Evolutionary conservation across 805 yeast genomes (phyloP), one percentile per base, ranked within the genome.

Genomic region (Pichia kluyveri): DNA sequence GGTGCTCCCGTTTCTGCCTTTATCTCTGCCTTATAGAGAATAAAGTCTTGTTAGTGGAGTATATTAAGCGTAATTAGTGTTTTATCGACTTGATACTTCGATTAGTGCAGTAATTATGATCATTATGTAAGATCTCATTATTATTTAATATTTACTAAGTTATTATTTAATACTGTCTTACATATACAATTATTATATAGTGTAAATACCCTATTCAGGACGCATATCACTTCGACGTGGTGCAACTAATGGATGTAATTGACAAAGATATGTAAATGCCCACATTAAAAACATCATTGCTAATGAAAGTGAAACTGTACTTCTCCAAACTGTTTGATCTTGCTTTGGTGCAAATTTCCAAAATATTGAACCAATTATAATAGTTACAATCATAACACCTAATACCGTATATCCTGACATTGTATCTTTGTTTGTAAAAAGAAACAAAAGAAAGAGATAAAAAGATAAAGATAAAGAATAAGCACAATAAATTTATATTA

Each of bases 141-240:
- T 15, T 34, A 14, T 9, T 15, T 15, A 34, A 10, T 34, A 34
- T 87, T 83, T 75, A 65, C 71, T 10, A 30, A 7, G 8, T 10
- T 34, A 14, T 12, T 34, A 14, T 7, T 34, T 56, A 42, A 51
- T 46, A 34, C 37, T 34, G 37, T 34, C 37, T 17, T 27, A 5
- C 6, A 10, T 28, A 43, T 27, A 43, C 26, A 38, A 11, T 38
- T 38, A 38, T 28, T 43, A 26, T 10, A 30, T 30, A 30, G 4
- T 4, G 32, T 9, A 10, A 30, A 30, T 19, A 19, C 23, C 10
- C 3, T 30, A 30, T 30, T 89, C 96, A 10, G 95, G 95, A 69
- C 96, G 82, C 63, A 89, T 69, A 60, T 90, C 96, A 1, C 95
- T 79, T 59, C 97, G 80, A 64, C 84, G 85, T 40, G 97, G 97